Conservation (phyloP, 2,329 filamentous ascomycete species). For the Pseudogymnoascus pannorum region DNA sequence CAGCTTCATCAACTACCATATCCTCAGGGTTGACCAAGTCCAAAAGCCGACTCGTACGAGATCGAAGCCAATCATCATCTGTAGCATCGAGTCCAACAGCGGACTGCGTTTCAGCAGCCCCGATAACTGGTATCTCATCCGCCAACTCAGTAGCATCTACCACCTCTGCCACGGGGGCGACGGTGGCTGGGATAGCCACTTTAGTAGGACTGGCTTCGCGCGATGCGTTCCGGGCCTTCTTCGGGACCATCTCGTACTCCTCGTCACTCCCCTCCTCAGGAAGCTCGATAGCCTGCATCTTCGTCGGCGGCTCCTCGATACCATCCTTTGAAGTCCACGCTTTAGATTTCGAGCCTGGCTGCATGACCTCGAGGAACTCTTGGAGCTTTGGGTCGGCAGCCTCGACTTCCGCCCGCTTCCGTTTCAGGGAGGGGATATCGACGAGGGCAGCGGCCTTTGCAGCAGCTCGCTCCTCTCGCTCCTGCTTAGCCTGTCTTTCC, state of each 20-base stretch:
- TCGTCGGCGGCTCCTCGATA: conserved; percentile 34
- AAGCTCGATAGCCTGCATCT: conserved; percentile 35
- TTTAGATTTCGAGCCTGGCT: conserved; percentile 56
- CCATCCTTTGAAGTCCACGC: conserved; percentile 49
- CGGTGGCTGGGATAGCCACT: background rate
- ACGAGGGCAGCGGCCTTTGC: conserved; percentile 28
- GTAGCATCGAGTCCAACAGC: conserved; percentile 31
- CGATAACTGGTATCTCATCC: conserved; percentile 12
- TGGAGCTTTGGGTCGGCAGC: conserved; percentile 70
- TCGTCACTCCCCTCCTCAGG: conserved; percentile 59
- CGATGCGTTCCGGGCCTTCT: conserved; percentile 38
- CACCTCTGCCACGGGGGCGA: conserved; percentile 10
- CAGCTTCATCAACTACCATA: conserved; percentile 41
- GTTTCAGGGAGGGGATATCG: conserved; percentile 50
- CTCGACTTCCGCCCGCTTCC: conserved; percentile 53
- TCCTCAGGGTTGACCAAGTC: conserved; percentile 59
- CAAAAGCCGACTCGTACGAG: conserved; percentile 76
- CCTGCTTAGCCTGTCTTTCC: conserved; percentile 24
- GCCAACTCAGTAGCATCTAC: conserved; percentile 1
- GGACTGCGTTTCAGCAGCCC: conserved; percentile 21
- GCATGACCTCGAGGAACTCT: conserved; percentile 82
- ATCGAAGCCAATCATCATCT: conserved; percentile 81
- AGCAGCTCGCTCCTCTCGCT: conserved; percentile 17
- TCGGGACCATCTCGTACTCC: conserved; percentile 63
- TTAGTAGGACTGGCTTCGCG: conserved; percentile 4